Evolutionary conservation across 1,284 basidiomycete genomes (phyloP).

Genomic region (Cutaneotrichosporon sp.): DNA sequence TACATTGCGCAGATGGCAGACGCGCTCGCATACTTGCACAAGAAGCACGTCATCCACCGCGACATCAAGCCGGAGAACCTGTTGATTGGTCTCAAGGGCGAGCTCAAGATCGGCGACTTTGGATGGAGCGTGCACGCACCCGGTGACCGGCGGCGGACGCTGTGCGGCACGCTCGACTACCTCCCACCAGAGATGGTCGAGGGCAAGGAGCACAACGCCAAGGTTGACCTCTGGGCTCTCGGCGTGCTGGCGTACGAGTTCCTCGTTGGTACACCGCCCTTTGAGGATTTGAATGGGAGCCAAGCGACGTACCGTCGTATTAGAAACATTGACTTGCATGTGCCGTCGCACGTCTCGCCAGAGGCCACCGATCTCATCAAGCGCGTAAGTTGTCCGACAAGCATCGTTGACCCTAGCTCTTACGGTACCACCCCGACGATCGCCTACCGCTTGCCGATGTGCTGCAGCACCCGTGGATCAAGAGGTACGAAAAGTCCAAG

Average conservation of each 20-base stretch:
- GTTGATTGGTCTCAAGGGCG: constrained; percentile 85
- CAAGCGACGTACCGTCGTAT: constrained; percentile 78
- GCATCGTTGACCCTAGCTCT: constrained; percentile 60
- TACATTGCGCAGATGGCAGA: constrained; percentile 99
- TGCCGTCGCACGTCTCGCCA: constrained; percentile 65
- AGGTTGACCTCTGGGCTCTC: constrained; percentile 86
- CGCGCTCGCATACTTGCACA: constrained; percentile 86
- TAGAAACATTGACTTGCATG: constrained; percentile 66
- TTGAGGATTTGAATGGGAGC: constrained; percentile 76
- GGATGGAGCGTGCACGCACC: constrained; percentile 99
- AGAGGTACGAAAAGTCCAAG: constrained; percentile 62
- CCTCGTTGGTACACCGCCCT: constrained; percentile 85
- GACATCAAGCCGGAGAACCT: constrained; percentile 99
- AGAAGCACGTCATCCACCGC: constrained; percentile 96
- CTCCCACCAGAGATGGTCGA: constrained; percentile 99
- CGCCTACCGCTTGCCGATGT: constrained; percentile 80
- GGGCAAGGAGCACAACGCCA: constrained; percentile 57
- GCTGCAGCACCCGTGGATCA: constrained; percentile 86
- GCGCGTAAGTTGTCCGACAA: constrained; percentile 54
- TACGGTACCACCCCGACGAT: constrained; percentile 80
- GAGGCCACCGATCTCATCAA: constrained; percentile 69
- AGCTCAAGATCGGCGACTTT: constrained; percentile 98
- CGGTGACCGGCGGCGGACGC: constrained; percentile 77
- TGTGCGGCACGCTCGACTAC: constrained; percentile 96
- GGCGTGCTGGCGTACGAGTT: constrained; percentile 97